These are phyloP conservation scores for Nakazawaea wyomingensis DNA, from an alignment of 805 yeast species.

Conservation along the genomic window DNA sequence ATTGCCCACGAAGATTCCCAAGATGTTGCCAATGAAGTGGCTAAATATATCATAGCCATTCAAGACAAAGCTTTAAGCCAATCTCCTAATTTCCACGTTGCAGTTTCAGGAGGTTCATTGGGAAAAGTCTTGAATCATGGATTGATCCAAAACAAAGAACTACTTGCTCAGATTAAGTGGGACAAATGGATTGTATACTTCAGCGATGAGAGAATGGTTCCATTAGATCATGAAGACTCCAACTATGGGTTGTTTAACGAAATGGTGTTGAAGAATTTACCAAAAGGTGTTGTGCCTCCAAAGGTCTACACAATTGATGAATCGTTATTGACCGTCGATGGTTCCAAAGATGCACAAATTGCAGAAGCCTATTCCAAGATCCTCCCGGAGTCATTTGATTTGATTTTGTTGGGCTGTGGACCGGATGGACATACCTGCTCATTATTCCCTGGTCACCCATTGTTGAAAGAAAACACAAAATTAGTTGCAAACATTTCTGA, in stretches of 20 bases:
- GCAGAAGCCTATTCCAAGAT: slow-evolving; percentile 58
- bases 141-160: slow-evolving; percentile 50
- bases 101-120: slow-evolving; percentile 88
- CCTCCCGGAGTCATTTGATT: slow-evolving; percentile 56
- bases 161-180: slow-evolving; percentile 52
- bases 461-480: slow-evolving; percentile 49
- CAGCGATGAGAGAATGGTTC: slow-evolving; percentile 88
- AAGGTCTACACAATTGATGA: slow-evolving; percentile 64
- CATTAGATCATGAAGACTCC: slow-evolving; percentile 76
- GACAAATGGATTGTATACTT: slow-evolving; percentile 75
- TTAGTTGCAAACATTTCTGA: slow-evolving; percentile 64
- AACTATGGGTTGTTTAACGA: slow-evolving; percentile 76
- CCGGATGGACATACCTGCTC: slow-evolving; percentile 97
- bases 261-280: slow-evolving; percentile 49
- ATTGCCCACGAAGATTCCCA: slow-evolving; percentile 47
- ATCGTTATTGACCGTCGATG: slow-evolving; percentile 49
- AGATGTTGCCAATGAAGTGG: slow-evolving; percentile 64
- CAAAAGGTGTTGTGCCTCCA: slow-evolving; percentile 43
- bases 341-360: slow-evolving; percentile 45
- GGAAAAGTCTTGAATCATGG: slow-evolving; percentile 68
- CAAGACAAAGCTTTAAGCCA: slow-evolving; percentile 56
- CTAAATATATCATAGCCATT: slow-evolving; percentile 49
- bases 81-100: slow-evolving; percentile 55
- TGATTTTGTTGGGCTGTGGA: slow-evolving; percentile 82
- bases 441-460: slow-evolving; percentile 76